These are phyloP conservation scores for Sporothrix brunneoviolacea DNA, from an alignment of 2,329 filamentous ascomycete species.

Conservation along the genomic window DNA sequence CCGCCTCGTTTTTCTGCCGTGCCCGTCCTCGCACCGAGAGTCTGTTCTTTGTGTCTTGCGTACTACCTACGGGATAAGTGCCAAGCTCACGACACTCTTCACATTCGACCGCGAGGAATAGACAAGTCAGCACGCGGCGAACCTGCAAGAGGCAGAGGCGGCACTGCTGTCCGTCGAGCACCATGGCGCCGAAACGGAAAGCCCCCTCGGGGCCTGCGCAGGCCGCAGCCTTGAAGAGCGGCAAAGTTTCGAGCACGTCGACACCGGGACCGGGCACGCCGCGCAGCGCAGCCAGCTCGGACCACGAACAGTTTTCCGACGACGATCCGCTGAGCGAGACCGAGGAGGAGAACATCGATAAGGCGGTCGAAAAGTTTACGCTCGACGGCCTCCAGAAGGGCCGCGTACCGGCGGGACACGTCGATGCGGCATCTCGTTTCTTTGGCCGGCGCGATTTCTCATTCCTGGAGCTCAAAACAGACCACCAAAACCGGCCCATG, in stretches of 20 bases:
- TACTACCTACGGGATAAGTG: no score
- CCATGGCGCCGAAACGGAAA: constrained; percentile 68
- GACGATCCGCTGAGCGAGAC: constrained; percentile 46
- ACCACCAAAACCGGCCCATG: constrained; percentile 82
- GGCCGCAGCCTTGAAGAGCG: constrained; percentile 43
- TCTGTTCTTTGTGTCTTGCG: no score
- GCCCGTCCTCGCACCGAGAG: no score
- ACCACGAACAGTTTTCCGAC: constrained; percentile 48
- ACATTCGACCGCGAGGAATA: no score
- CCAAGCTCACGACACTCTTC: no score
- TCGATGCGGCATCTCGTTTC: constrained; percentile 26
- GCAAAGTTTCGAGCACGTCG: constrained; percentile 50
- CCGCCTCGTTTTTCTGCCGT: no score
- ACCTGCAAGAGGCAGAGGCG: no score
- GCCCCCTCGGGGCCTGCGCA: constrained; percentile 40
- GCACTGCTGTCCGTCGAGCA: no score
- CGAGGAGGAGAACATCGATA: constrained; percentile 48
- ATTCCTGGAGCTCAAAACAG: constrained; percentile 72
- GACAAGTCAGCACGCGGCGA: no score
- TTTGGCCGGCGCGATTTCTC: constrained; percentile 61
- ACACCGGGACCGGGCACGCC: constrained; percentile 57
- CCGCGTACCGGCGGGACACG: constrained; percentile 5
- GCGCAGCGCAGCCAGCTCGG: constrained; percentile 46
- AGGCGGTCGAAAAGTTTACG: constrained; percentile 55
- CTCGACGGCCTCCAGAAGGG: constrained; percentile 33